Conservation (phyloP, 2,329 filamentous ascomycete species). For the Fusarium anguioides region DNA sequence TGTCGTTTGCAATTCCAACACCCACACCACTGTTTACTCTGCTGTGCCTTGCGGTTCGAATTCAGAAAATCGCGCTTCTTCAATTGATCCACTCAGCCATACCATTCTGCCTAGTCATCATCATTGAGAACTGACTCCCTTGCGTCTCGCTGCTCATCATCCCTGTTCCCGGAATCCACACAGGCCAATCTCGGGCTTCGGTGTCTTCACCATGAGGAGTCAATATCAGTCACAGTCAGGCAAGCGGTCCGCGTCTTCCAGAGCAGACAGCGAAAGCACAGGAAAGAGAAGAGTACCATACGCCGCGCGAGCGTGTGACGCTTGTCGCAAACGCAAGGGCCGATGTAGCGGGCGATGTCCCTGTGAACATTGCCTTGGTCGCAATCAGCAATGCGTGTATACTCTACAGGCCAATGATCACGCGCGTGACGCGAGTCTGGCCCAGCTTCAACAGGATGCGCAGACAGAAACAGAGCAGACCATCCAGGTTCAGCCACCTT, state of each 20-base stretch:
- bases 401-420: background rate
- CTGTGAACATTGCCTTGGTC: background rate
- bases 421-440: background rate
- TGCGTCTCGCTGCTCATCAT: background rate
- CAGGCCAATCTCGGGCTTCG: too few species aligned
- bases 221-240: background rate
- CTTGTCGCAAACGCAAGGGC: background rate
- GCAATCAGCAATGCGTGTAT: slow-evolving; percentile 1
- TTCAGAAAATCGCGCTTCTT: background rate
- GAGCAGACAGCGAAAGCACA: background rate
- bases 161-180: background rate
- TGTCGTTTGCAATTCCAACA: background rate
- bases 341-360: background rate
- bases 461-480: background rate
- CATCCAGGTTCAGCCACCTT: background rate
- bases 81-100: accelerated
- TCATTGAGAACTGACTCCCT: background rate
- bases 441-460: background rate
- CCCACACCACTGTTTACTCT: background rate
- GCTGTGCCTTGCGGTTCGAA: background rate
- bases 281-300: background rate
- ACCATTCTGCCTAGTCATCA: background rate
- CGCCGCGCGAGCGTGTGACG: background rate
- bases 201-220: background rate
- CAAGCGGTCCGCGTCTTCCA: background rate